Evolutionary conservation across 495 filamentous ascomycete genomes (phyloP), one percentile per base, ranked within the genome.

Genomic region (Annulohypoxylon maeteangense): DNA sequence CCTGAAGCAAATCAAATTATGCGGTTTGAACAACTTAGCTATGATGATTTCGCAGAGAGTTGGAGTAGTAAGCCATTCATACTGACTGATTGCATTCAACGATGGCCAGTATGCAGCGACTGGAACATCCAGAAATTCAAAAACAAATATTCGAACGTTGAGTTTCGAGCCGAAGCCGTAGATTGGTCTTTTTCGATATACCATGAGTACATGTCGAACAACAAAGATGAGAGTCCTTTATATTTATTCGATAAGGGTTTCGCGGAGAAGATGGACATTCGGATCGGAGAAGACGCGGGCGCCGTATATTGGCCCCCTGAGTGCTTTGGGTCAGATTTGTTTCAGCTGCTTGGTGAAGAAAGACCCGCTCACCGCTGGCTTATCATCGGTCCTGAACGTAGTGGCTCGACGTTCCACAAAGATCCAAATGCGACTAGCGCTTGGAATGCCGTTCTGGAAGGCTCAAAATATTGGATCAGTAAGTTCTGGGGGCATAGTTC

Each of bases 321-420:
- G 29, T 97, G 92, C 79, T 97, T 98, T 73, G 93, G 93, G 1
- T 87, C 91, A 66, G 95, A 99, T 75, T 84, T 97, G 29, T 99
- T 99, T 71, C 89, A 89, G 18, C 85, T 96, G 2, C 84, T 99
- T 0, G 93, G 91, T 0, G 78, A 87, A 1, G 87, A 95, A 68
- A 86, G 95, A 42, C 95, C 95, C 2, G 93, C 97, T 76, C 88
- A 91, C 70, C 89, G 92, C 60, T 99, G 95, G 95, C 85, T 99
- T 62, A 97, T 99, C 68, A 85, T 98, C 45, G 95, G 95, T 0
- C 95, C 95, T 2, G 88, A 90, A 67, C 86, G 94, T 32, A 97
- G 93, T 74, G 95, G 95, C 16, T 97, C 93, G 73, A 97, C 94
- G 7, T 98, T 97, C 73, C 95, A 99, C 83, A 98, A 98, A 78